Evolutionary conservation across 2,329 filamentous ascomycete genomes (phyloP).

Genomic region (Exophiala mesophila): DNA sequence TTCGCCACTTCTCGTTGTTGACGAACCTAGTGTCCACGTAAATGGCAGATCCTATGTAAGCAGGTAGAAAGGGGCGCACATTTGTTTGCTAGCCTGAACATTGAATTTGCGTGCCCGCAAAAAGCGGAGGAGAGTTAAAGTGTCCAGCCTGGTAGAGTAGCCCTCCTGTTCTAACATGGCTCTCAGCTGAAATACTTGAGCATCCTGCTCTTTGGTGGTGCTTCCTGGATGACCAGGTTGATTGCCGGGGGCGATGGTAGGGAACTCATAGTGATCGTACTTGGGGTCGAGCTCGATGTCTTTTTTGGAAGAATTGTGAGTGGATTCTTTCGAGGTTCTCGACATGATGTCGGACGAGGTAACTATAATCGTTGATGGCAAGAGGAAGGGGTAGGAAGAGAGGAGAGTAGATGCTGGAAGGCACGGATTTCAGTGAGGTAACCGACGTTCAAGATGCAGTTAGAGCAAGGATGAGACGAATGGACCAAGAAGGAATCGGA

Average conservation of each 20-base stretch:
- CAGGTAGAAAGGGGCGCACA: constrained; percentile 55
- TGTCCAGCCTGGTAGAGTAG: constrained; percentile 80
- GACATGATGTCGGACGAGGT: constrained; percentile 12
- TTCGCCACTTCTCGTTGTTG: constrained; percentile 86
- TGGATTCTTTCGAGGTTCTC: constrained; percentile 15
- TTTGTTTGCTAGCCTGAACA: constrained; percentile 74
- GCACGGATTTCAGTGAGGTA: too few relatives aligned
- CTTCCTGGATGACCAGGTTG: constrained; percentile 80
- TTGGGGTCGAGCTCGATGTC: constrained; percentile 66
- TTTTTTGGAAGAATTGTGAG: constrained; percentile 27
- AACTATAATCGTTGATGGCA: not conserved
- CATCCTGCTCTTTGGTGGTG: constrained; percentile 81
- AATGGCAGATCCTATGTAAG: constrained; percentile 3
- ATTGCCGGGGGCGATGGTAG: constrained; percentile 65
- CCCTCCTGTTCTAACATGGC: constrained; percentile 78
- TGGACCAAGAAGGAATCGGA: too few relatives aligned
- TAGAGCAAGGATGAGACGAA: too few relatives aligned
- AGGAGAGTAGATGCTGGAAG: too few relatives aligned
- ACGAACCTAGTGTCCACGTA: constrained; percentile 63
- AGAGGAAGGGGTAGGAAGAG: too few relatives aligned
- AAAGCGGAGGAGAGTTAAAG: constrained; percentile 86
- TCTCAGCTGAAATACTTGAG: constrained; percentile 80
- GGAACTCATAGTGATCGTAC: constrained; percentile 95
- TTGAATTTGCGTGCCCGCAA: constrained; percentile 94
- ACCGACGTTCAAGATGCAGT: too few relatives aligned